Base-by-base conservation (phyloP, 2,329 filamentous ascomycete species). In the Ophiostoma sp. region DNA sequence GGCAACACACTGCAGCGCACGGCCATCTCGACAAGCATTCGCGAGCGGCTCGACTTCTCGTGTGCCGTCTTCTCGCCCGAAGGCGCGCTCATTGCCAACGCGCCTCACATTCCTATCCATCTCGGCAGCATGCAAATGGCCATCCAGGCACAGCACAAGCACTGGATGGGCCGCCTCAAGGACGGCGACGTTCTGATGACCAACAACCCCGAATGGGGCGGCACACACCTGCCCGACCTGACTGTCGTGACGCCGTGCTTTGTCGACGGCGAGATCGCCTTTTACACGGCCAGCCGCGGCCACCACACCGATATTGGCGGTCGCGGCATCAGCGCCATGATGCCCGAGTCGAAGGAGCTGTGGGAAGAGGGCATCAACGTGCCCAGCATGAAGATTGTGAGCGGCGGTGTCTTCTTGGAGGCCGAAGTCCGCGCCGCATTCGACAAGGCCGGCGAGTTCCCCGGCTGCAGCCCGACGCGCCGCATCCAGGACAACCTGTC, bases 221-320 rank as follows among this genome's bases (percentile, higher is more conserved):
- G 70, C 57, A 95, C 92, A 0, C 92, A 95, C 81, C 80, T 95
- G 23, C 91, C 91, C 0, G 91, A 95, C 76, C 91, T 95, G 71
- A 95, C 91, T 0, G 88, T 93, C 31, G 84, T 93, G 69, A 94
- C 91, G 20, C 91, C 91, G 0, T 90, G 91, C 0, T 94, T 94
- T 35, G 87, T 87, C 72, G 76, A 78, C n/a, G 77, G 89, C 70
- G 86, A 90, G 20, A 93, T 94, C 71, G 84, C 93, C 68, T 94
- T 94, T 79, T 94, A 93, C 72, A 90, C 92, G 1, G 91, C 91
- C 0, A 92, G 89, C 1, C 85, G 91, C 52, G 91, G 91, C 0
- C 91, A 95, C 76, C 91, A 94, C 74, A 90, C 91, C 8, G 91
- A 95, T 75, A 94, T 95, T 72, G 92, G 92, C 10, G 92, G 92